Evolutionary conservation across 306 rosid genomes (phyloP), one percentile per base, ranked within the genome.

Genomic region (Rosa multiflora): DNA sequence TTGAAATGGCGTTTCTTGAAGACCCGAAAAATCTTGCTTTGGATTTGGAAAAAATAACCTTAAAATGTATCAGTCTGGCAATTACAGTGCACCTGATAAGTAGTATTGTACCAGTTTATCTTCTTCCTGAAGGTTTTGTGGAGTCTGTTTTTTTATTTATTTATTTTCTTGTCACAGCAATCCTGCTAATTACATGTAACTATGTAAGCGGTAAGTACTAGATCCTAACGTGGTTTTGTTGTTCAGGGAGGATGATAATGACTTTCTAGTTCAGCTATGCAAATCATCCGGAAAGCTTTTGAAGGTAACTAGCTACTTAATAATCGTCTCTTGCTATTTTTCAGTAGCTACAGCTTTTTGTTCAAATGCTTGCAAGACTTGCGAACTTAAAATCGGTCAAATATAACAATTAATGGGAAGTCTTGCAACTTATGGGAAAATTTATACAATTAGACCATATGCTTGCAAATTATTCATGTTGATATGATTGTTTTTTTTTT

Each of bases 261-360:
- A 95, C 84, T 95, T 95, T 80, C 83, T 95, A 63, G 83, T 90
- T 87, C 95, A 90, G 89, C 92, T 95, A 32, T 92, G 97, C 88
- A 91, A 82, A 84, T 80, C 88, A 68, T 13, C 85, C 4, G 99
- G 99, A 72, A 93, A 93, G 82, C 93, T 95, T 74, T 76, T 90
- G 47, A 95, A 82, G 97, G 99, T 95, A 85, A 67, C 29, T 64
- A 23, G 10, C 72, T 82, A 13, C 66, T 35, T 64, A 61, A 70
- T 47, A 44, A 48, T 75, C 26, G 53, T 68, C 18, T 3, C 42
- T 39, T 6, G 59, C 37, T 37, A 53, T 32, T 32, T 73, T 47
- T 18, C 37, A 18, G 23, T 18, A 51, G 18, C 49, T 35, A 29
- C 9, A 29, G 32, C 49, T 29, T 32, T 11, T 48, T 1, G 46